Conservation (phyloP, 108 stramenopile species). For the Nitzschia palea region DNA sequence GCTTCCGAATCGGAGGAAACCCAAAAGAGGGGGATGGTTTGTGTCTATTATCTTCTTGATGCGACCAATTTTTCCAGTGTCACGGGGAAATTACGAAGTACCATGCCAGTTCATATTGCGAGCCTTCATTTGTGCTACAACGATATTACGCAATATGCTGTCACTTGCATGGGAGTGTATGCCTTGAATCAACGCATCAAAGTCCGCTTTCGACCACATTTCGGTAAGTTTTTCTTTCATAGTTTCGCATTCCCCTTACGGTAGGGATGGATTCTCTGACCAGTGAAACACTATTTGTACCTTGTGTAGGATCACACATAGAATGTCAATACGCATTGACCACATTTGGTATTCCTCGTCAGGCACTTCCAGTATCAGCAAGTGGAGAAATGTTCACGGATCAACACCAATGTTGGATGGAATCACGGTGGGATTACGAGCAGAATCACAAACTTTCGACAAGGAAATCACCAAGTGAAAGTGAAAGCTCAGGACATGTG, state of each 20-base stretch:
- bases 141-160: constrained; percentile 9
- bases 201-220: constrained; percentile 22
- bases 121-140: constrained; percentile 21
- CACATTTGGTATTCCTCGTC: constrained; percentile 20
- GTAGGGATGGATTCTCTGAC: no score
- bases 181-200: constrained; percentile 4
- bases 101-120: constrained; percentile 12
- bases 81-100: background rate
- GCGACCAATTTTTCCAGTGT: constrained; percentile 6
- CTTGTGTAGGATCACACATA: constrained; percentile 22
- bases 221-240: constrained; percentile 5
- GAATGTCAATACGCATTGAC: constrained; percentile 24
- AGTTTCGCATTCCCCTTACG: no score
- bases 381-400: background rate
- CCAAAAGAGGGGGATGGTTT: constrained; percentile 14
- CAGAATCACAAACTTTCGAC: background rate
- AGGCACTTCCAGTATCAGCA: constrained; percentile 9
- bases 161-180: constrained; percentile 9
- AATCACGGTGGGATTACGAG: background rate
- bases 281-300: no score
- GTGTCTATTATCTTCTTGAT: constrained; percentile 13
- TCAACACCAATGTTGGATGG: constrained; percentile 4
- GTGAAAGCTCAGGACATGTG: background rate
- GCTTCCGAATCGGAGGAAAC: constrained; percentile 5
- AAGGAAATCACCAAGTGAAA: background rate